phyloP scores from a whole-genome alignment of 805 yeast genomes.

The Nakazawaea sp. region DNA sequence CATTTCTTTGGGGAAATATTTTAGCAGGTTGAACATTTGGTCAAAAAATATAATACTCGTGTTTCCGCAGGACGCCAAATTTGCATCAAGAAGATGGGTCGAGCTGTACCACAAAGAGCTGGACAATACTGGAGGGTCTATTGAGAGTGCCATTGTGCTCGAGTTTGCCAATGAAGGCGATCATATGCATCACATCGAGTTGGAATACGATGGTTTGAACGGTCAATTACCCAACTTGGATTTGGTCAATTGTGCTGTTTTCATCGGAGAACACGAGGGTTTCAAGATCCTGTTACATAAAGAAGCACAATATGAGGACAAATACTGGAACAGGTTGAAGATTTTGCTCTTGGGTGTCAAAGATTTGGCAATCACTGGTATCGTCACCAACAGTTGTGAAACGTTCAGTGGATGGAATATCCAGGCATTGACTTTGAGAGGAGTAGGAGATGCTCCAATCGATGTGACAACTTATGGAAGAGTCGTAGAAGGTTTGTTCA shows the following conservation, averaged over 20 bases:
- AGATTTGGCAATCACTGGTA: slow-evolving; percentile 65
- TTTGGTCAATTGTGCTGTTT: slow-evolving; percentile 74
- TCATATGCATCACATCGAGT: slow-evolving; percentile 64
- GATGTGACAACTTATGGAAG: slow-evolving; percentile 93
- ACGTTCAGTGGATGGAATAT: slow-evolving; percentile 96
- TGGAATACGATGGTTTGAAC: slow-evolving; percentile 80
- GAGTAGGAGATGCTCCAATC: slow-evolving; percentile 40
- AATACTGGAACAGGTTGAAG: slow-evolving; percentile 48
- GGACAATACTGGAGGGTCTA: slow-evolving; percentile 87
- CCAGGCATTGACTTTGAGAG: slow-evolving; percentile 79
- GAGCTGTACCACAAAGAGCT: slow-evolving; percentile 84
- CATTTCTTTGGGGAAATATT: slow-evolving; percentile 70
- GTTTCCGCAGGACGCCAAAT: slow-evolving; percentile 64
- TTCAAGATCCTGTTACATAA: slow-evolving; percentile 63
- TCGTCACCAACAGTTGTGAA: slow-evolving; percentile 67
- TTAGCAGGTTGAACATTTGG: slow-evolving; percentile 87
- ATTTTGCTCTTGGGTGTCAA: slow-evolving; percentile 61
- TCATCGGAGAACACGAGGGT: slow-evolving; percentile 69
- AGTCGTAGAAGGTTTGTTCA: slow-evolving; percentile 75
- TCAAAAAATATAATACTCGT: slow-evolving; percentile 88
- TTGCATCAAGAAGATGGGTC: slow-evolving; percentile 80
- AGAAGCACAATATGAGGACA: slow-evolving; percentile 40
- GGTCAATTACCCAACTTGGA: slow-evolving; percentile 96
- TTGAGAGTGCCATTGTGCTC: slow-evolving; percentile 82
- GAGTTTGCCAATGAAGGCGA: slow-evolving; percentile 67